A percentile compares a stretch with the other conserved stretches of the same genome.
Evolutionary conservation across 495 filamentous ascomycete species (phyloP).

Genomic region (Glarea lozoyensis): DNA sequence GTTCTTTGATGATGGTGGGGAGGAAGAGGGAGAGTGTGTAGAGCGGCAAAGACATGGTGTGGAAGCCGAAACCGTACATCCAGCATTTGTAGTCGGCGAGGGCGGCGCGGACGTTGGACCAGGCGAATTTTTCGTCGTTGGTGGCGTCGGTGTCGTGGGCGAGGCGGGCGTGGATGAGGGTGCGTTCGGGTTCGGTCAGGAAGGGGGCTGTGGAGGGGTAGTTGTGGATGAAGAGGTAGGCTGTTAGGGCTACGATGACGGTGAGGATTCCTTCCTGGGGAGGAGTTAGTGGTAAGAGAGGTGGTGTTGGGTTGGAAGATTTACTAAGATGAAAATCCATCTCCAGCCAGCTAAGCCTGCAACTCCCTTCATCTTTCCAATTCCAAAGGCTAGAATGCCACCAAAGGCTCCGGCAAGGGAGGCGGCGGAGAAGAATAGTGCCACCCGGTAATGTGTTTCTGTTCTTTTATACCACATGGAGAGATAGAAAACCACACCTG

Average conservation of each 20-base stretch:
- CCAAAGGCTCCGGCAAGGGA: conserved; percentile 74
- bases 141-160: conserved; percentile 25
- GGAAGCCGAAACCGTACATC: conserved; percentile 65
- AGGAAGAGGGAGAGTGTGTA: conserved; percentile 71
- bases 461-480: conserved; percentile 76
- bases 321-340: conserved; percentile 75
- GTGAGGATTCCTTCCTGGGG: conserved; percentile 60
- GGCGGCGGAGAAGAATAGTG: conserved; percentile 67
- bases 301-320: conserved; percentile 14
- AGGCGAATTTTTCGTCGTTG: conserved; percentile 55
- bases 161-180: conserved; percentile 19
- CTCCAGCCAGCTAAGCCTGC: conserved; percentile 64
- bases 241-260: conserved; percentile 46
- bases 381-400: conserved; percentile 62
- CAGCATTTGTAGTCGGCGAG: conserved; percentile 64
- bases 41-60: conserved; percentile 65
- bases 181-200: conserved; percentile 54
- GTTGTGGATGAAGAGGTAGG: conserved; percentile 66
- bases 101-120: conserved; percentile 54
- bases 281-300: background rate
- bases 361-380: conserved; percentile 51
- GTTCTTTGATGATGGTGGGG: conserved; percentile 60
- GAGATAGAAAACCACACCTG: conserved; percentile 75
- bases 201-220: conserved; percentile 64
- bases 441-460: conserved; percentile 63